Percentiles rank a stretch among this genome's conserved stretches.
phyloP scores from a whole-genome alignment of 352 stramenopile species.

The Globisporangium spinosum region DNA sequence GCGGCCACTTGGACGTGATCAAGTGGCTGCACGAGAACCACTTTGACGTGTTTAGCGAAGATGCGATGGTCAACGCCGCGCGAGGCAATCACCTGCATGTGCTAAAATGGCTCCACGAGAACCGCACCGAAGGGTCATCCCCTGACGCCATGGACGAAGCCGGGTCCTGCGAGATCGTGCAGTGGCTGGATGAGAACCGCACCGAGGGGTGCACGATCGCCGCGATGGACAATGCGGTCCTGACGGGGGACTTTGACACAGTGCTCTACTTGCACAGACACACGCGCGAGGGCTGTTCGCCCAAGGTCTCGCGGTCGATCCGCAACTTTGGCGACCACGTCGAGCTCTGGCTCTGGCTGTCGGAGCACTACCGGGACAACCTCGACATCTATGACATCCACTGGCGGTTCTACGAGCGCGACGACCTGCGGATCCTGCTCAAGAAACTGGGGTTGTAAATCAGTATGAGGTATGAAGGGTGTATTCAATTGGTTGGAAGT shows the following conservation, averaged over 20 bases:
- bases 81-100: neutral
- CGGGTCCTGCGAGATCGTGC: neutral
- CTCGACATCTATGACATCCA: slow-evolving; percentile 11
- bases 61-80: neutral
- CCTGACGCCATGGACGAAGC: slow-evolving; percentile 1
- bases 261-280: slow-evolving; percentile 3
- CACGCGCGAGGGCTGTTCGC: neutral
- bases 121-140: neutral
- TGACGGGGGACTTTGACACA: slow-evolving; percentile 3
- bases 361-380: slow-evolving; percentile 4
- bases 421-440: slow-evolving; percentile 8
- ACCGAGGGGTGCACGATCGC: neutral
- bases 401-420: slow-evolving; percentile 13
- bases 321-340: slow-evolving; percentile 13
- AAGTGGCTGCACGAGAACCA: slow-evolving; percentile 1
- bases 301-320: slow-evolving; percentile 11
- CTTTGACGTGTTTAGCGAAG: neutral
- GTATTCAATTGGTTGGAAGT: neutral
- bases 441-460: slow-evolving; percentile 7
- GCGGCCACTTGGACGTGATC: neutral
- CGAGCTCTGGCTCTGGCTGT: slow-evolving; percentile 10
- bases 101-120: neutral
- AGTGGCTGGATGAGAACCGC: neutral
- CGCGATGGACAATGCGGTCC: slow-evolving; percentile 11
- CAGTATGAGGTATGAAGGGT: neutral